Conservation (phyloP, 768 basidiomycete genomes). For the Russula sp. region DNA sequence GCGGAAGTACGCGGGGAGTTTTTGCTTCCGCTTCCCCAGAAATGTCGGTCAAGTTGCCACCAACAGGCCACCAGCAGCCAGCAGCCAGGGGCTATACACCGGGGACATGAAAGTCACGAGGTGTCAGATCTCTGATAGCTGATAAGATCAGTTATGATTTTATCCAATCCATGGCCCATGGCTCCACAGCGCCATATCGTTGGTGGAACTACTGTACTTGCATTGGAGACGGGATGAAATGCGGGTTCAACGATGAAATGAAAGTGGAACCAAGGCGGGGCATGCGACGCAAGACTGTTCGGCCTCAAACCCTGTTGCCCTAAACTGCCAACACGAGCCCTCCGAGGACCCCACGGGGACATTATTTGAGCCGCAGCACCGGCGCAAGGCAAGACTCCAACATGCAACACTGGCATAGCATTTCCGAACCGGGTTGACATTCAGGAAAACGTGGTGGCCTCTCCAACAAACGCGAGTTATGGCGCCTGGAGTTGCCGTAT, state of each 20-base stretch:
- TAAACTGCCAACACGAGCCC: background rate
- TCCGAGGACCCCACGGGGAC: background rate
- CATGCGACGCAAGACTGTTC: background rate
- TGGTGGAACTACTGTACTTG: background rate
- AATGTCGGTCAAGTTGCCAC: background rate
- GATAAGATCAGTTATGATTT: conserved; percentile 19
- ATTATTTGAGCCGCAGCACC: background rate
- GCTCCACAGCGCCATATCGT: background rate
- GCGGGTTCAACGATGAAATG: background rate
- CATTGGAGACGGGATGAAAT: background rate
- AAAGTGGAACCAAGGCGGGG: background rate
- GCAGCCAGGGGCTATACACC: no score
- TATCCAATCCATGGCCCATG: background rate
- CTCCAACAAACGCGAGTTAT: background rate
- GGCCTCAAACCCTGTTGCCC: conserved; percentile 6
- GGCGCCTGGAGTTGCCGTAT: background rate
- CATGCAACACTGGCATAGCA: background rate
- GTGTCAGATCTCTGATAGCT: conserved; percentile 16
- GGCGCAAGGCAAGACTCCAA: background rate
- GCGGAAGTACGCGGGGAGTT: conserved; percentile 9
- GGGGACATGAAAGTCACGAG: conserved; percentile 6
- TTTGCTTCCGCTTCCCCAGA: conserved; percentile 7
- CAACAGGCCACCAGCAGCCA: no score
- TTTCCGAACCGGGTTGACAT: background rate
- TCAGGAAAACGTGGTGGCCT: background rate